These are phyloP conservation scores for button mushroom (Agaricus bisporus) DNA, from an alignment of 768 basidiomycete genomes.

Conservation along the genomic window DNA sequence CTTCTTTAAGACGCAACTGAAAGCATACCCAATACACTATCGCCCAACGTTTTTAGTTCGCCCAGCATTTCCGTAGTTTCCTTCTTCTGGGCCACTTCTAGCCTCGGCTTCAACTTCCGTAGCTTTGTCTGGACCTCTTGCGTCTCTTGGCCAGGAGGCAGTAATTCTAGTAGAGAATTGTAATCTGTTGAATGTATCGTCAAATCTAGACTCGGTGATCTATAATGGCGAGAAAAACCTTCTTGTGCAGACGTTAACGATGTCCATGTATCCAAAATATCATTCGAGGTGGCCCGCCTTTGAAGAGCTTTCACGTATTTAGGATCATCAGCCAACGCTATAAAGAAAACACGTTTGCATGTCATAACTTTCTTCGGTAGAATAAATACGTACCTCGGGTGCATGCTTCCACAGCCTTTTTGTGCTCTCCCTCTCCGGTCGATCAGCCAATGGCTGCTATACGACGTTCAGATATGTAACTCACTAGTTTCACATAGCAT, in stretches of 20 bases:
- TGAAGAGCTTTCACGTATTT: conserved; percentile 83
- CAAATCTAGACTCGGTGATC: background rate
- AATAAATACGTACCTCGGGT: conserved; percentile 48
- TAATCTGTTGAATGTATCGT: conserved; percentile 53
- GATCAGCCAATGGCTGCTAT: conserved; percentile 5
- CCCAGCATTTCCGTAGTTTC: conserved; percentile 90
- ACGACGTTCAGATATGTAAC: conserved; percentile 16
- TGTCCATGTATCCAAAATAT: conserved; percentile 75
- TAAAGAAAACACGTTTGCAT: background rate
- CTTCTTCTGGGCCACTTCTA: conserved; percentile 72
- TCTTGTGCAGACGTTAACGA: conserved; percentile 78
- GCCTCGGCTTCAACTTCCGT: conserved; percentile 52
- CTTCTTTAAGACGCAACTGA: background rate
- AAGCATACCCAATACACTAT: conserved; percentile 73
- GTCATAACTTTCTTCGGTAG: background rate
- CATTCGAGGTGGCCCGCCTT: conserved; percentile 83
- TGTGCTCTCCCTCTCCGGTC: conserved; percentile 58
- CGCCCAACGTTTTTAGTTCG: conserved; percentile 90
- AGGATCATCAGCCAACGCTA: conserved; percentile 85
- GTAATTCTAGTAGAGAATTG: conserved; percentile 56
- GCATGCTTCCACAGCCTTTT: conserved; percentile 76
- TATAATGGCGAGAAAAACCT: conserved; percentile 40
- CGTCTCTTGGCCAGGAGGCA: conserved; percentile 46
- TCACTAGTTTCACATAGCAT: conserved; percentile 73
- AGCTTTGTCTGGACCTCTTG: conserved; percentile 45